phyloP scores from a whole-genome alignment of 192 early-diverging fungal species.

The Podila horticola region DNA sequence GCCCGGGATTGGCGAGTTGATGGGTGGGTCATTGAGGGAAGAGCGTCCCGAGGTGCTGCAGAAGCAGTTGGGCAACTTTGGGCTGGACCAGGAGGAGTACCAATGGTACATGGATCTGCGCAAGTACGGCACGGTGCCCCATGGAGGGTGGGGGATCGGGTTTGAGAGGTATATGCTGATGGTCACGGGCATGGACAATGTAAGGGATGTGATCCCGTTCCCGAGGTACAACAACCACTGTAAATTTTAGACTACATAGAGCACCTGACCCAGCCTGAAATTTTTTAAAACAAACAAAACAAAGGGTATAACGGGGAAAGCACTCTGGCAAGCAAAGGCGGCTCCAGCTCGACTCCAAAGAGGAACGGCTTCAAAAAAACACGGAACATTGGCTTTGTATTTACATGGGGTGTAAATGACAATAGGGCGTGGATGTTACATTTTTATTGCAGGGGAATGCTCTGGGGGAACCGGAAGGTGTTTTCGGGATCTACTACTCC shows the following conservation, averaged over 20 bases:
- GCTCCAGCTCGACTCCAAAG: too few relatives aligned
- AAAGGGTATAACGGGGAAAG: too few relatives aligned
- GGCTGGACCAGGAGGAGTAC: constrained; percentile 72
- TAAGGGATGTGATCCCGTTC: constrained; percentile 75
- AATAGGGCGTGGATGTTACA: background rate
- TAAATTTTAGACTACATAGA: constrained; percentile 54
- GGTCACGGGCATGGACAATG: constrained; percentile 82
- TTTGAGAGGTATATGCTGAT: constrained; percentile 85
- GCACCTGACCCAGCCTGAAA: too few relatives aligned
- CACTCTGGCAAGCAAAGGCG: too few relatives aligned
- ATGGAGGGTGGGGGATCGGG: constrained; percentile 93
- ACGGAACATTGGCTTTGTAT: too few relatives aligned
- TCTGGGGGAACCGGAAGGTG: constrained; percentile 50
- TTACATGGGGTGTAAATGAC: too few relatives aligned
- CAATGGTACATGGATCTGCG: constrained; percentile 90
- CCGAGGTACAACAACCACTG: constrained; percentile 64
- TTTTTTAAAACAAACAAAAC: too few relatives aligned
- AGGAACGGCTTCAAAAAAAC: too few relatives aligned
- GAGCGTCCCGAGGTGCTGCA: constrained; percentile 67
- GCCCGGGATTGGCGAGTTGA: constrained; percentile 85
- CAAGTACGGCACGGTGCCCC: constrained; percentile 83
- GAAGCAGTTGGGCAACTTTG: constrained; percentile 59
- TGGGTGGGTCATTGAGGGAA: constrained; percentile 88
- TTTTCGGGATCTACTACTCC: constrained; percentile 34
- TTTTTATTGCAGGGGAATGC: constrained; percentile 46